These are phyloP conservation scores for Trichophyton schoenleinii DNA, from an alignment of 2,329 filamentous ascomycete species.

Conservation along the genomic window DNA sequence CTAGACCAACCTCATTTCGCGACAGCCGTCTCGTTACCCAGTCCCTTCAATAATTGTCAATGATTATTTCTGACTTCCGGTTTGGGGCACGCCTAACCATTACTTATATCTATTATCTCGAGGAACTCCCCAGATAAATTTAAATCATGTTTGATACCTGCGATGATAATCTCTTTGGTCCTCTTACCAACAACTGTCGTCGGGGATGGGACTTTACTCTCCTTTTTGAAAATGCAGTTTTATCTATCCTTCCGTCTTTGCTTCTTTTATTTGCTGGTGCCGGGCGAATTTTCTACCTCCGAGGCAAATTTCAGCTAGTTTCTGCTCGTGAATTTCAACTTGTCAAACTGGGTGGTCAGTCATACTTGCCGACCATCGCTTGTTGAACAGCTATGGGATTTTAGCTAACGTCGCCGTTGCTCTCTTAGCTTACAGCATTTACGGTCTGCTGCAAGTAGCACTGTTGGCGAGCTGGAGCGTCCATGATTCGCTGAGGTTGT, in stretches of 20 bases:
- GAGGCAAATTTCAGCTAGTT: neutral
- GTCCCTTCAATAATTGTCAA: no score
- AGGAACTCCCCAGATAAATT: no score
- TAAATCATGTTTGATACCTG: neutral
- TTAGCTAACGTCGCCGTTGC: no score
- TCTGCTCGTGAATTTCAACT: neutral
- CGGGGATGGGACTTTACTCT: conserved; percentile 23
- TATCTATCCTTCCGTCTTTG: conserved; percentile 9
- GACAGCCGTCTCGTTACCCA: no score
- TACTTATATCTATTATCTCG: no score
- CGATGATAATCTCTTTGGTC: conserved; percentile 19
- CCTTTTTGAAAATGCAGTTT: conserved; percentile 21
- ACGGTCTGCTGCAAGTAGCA: neutral
- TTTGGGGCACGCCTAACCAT: no score
- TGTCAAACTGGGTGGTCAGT: neutral
- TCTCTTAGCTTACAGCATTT: neutral
- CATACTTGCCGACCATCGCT: no score
- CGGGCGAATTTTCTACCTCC: neutral
- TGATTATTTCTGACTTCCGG: no score
- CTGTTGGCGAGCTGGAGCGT: neutral
- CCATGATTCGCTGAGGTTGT: neutral
- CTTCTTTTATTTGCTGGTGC: neutral
- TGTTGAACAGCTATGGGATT: no score
- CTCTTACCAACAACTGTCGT: conserved; percentile 15
- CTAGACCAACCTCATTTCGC: no score